Evolutionary conservation across 139 green algal species (phyloP).

Genomic region (Chlamydomonas schloesseri): DNA sequence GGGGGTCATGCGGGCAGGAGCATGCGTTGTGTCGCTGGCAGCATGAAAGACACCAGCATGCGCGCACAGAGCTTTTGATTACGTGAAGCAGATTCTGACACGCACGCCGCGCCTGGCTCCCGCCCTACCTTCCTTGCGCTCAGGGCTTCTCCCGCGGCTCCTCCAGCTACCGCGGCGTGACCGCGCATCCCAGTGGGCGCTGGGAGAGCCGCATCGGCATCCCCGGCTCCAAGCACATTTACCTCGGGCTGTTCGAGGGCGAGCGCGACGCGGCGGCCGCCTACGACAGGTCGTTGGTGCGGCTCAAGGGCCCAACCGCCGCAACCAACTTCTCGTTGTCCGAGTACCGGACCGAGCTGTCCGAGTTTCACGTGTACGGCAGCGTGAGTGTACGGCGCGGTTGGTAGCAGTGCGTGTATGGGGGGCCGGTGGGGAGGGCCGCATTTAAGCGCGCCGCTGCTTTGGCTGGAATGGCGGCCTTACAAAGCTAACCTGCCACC

Average conservation of each 20-base stretch:
- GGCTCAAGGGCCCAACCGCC: conserved; percentile 73
- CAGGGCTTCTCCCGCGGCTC: conserved; percentile 93
- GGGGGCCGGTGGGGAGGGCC: no score
- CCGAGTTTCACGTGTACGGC: conserved; percentile 22
- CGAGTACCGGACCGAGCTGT: conserved; percentile 43
- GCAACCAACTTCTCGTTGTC: conserved; percentile 85
- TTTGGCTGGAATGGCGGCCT: background rate
- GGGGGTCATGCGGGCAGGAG: no score
- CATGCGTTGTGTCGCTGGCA: no score
- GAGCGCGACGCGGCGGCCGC: conserved; percentile 60
- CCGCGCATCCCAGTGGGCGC: conserved; percentile 84
- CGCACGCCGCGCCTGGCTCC: background rate
- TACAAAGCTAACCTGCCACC: background rate
- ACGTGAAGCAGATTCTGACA: no score
- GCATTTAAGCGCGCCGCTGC: no score
- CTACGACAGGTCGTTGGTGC: conserved; percentile 80
- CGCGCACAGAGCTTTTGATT: no score
- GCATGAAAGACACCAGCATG: no score
- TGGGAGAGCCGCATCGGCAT: conserved; percentile 92
- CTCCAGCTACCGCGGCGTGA: conserved; percentile 87
- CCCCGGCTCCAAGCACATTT: conserved; percentile 85
- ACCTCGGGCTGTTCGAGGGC: conserved; percentile 83
- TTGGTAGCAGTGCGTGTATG: no score
- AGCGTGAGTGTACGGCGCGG: background rate
- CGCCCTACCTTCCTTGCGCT: background rate